Base-by-base conservation (phyloP, 208 protist genomes). In the Wallacemonas sp. region DNA sequence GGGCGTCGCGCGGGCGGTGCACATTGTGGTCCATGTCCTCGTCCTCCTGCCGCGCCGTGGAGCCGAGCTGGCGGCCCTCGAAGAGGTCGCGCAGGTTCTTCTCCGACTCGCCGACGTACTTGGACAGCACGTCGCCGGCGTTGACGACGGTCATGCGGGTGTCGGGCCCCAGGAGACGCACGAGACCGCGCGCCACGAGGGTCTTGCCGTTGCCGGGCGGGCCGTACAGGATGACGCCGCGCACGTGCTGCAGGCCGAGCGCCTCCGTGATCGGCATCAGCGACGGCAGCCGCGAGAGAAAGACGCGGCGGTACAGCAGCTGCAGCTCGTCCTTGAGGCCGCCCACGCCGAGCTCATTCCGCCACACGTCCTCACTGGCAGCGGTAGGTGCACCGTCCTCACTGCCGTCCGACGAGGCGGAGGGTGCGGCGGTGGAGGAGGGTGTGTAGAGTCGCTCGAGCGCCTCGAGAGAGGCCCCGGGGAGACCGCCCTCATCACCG, bases 141-240 rank as follows among this genome's bases (percentile, higher is more conserved):
- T 98, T 98, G 23, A 99, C 91, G 11, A 97, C 67, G 12, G 86
- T 84, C 16, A 97, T 65, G 46, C 81, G 85, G n/a, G 80, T 75
- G 31, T 81, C 65, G 20, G 77, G 74, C 16, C 98, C 97, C 4
- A 99, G 82, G 73, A 99, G 93, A 50, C 98, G 96, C 22, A 97
- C 97, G 62, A 99, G 99, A 52, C 98, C 90, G 29, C 99, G 88
- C 4, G 99, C 99, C 65, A 99, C 98, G n/a, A 99, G 86, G 0
- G 99, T 99, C 76, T 99, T 99, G 52, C 99, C 99, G 63, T 98
- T 99, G 49, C 99, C 99, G 23, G 99, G 98, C 1, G 98, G 98
- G 29, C 99, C 99, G 75, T 99, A 97, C 1, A 99, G 83, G n/a
- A 99, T 81, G 23, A 99, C 98, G 49, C 96, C 97, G 55, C 97